A percentile compares a stretch with the other conserved stretches of the same genome.
These are phyloP conservation scores for Aspergillus fijiensis DNA, from an alignment of 2,329 filamentous ascomycete species.

Conservation along the genomic window DNA sequence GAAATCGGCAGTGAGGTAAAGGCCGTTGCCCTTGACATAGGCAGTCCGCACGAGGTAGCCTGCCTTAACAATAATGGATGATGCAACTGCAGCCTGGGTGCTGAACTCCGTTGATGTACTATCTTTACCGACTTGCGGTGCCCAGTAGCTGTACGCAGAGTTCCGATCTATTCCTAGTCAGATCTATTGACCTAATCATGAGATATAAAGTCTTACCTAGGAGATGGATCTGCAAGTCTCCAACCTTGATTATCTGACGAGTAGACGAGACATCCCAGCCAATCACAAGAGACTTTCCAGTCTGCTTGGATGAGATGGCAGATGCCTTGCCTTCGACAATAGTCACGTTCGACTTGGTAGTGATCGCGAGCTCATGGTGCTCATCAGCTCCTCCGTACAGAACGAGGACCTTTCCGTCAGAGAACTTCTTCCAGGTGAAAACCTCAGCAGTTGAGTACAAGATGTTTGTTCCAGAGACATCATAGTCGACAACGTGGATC, in stretches of 20 bases:
- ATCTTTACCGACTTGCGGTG: slow-evolving; percentile 36
- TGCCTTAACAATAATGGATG: slow-evolving; percentile 44
- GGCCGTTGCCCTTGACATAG: slow-evolving; percentile 53
- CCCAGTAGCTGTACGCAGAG: slow-evolving; percentile 48
- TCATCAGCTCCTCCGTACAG: slow-evolving; percentile 43
- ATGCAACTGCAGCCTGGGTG: slow-evolving; percentile 29
- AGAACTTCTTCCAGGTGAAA: slow-evolving; percentile 59
- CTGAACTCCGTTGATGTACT: slow-evolving; percentile 32
- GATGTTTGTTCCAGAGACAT: slow-evolving; percentile 40
- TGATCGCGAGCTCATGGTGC: slow-evolving; percentile 44
- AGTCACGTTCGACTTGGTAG: slow-evolving; percentile 25
- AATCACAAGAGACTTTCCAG: slow-evolving; percentile 30
- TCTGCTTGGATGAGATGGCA: slow-evolving; percentile 30
- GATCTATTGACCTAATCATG: background rate
- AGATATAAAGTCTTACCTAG: slow-evolving; percentile 38
- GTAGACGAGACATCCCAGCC: slow-evolving; percentile 58
- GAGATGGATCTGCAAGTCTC: slow-evolving; percentile 56
- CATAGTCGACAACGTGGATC: slow-evolving; percentile 45
- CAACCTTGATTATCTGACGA: slow-evolving; percentile 41
- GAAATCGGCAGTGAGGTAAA: slow-evolving; percentile 68
- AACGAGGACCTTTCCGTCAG: slow-evolving; percentile 51
- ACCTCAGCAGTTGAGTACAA: slow-evolving; percentile 47
- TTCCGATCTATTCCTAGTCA: slow-evolving; percentile 50
- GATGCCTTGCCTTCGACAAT: slow-evolving; percentile 36
- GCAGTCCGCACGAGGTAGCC: slow-evolving; percentile 50